Evolutionary conservation across 768 basidiomycete genomes (phyloP).

Genomic region (Lenzites betulinus): DNA sequence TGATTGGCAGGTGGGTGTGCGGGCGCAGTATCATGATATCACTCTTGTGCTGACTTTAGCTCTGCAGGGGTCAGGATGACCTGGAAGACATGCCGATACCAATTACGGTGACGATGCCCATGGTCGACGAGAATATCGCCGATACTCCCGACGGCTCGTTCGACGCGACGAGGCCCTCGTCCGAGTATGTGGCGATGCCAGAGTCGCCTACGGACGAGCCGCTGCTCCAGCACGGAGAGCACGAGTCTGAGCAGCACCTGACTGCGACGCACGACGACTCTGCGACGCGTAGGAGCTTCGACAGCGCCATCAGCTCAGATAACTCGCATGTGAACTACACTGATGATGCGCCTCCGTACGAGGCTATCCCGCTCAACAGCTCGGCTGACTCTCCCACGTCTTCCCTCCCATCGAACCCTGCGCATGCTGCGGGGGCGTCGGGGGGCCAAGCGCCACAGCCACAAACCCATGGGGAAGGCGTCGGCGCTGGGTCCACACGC

Average conservation of each 20-base stretch:
- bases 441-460: background rate
- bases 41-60: background rate
- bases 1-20: constrained; percentile 52
- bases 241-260: constrained; percentile 10
- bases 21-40: background rate
- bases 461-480: constrained; percentile 4
- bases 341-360: constrained; percentile 72
- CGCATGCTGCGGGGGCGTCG: constrained; percentile 5
- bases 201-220: constrained; percentile 45
- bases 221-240: constrained; percentile 39
- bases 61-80: constrained; percentile 50
- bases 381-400: constrained; percentile 10
- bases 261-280: background rate
- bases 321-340: constrained; percentile 40
- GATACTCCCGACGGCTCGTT: constrained; percentile 14
- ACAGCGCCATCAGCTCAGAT: constrained; percentile 21
- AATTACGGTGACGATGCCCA: constrained; percentile 39
- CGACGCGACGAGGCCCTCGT: constrained; percentile 8
- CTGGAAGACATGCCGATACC: constrained; percentile 52
- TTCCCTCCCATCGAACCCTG: constrained; percentile 3
- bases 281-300: constrained; percentile 22
- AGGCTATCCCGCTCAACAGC: constrained; percentile 39
- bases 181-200: constrained; percentile 41
- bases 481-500: constrained; percentile 11
- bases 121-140: constrained; percentile 27